Conservation (phyloP, 2,329 filamentous ascomycete species). For the Sclerotinia borealis region DNA sequence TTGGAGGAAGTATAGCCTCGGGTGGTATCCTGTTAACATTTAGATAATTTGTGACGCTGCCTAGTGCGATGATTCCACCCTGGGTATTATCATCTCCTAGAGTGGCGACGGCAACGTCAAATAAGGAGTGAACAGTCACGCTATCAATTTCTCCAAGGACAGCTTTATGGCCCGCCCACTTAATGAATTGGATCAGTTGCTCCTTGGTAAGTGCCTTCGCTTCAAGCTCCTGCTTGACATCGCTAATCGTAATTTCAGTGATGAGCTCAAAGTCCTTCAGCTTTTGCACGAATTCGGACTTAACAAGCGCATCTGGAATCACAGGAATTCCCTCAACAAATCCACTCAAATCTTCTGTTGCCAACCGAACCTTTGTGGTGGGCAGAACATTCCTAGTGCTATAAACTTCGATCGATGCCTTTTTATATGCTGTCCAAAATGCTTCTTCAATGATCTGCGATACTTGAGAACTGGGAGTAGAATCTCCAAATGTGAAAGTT, state of each 20-base stretch:
- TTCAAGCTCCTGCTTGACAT: constrained; percentile 79
- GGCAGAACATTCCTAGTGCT: constrained; percentile 82
- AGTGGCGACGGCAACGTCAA: constrained; percentile 75
- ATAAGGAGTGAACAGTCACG: constrained; percentile 59
- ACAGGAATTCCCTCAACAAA: constrained; percentile 89
- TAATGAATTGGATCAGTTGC: constrained; percentile 77
- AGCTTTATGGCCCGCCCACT: constrained; percentile 73
- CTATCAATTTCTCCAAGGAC: constrained; percentile 66
- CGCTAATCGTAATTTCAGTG: constrained; percentile 78
- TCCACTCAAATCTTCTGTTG: constrained; percentile 53
- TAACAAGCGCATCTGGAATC: constrained; percentile 68
- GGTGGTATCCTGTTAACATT: constrained; percentile 72
- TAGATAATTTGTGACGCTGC: constrained; percentile 68
- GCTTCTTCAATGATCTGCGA: constrained; percentile 87
- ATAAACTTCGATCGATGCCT: constrained; percentile 77
- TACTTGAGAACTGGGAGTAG: constrained; percentile 79
- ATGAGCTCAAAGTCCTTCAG: constrained; percentile 80
- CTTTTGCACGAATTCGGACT: constrained; percentile 70
- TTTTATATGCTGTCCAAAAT: constrained; percentile 88
- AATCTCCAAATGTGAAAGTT: constrained; percentile 83
- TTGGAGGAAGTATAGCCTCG: constrained; percentile 72
- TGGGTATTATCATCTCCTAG: constrained; percentile 52
- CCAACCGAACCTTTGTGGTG: constrained; percentile 77
- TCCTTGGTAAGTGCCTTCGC: constrained; percentile 71
- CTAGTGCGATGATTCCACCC: constrained; percentile 70